A percentile compares a stretch with the other conserved stretches of the same genome.
These are phyloP conservation scores for Rutidosis leptorrhynchoides DNA, from an alignment of 129 eudicot genomes.

Conservation along the genomic window DNA sequence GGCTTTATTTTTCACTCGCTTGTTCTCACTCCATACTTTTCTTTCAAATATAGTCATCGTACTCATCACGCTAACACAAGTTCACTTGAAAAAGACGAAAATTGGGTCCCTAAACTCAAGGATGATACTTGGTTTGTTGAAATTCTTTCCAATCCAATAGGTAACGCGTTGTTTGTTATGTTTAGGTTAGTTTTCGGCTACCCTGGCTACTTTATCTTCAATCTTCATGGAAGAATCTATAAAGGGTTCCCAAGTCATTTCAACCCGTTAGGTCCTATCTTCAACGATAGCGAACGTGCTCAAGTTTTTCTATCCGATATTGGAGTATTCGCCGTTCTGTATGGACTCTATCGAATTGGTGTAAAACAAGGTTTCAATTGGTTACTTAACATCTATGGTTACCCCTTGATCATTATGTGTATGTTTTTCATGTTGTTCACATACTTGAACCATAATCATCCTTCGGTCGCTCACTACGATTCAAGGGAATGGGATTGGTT, in stretches of 20 bases:
- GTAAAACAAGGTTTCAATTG: conserved; percentile 14
- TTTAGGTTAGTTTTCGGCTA: conserved; percentile 39
- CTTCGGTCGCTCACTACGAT: conserved; percentile 31
- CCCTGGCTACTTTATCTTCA: conserved; percentile 44
- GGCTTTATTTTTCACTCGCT: conserved; percentile 28
- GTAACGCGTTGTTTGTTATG: conserved; percentile 23
- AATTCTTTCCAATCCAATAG: conserved; percentile 28
- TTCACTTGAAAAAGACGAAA: conserved; percentile 35
- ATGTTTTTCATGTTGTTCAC: conserved; percentile 27
- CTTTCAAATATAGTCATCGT: conserved; percentile 39
- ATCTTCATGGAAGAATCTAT: conserved; percentile 40
- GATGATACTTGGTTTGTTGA: conserved; percentile 23
- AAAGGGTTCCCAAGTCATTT: conserved; percentile 32
- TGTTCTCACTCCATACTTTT: conserved; percentile 35
- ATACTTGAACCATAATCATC: conserved; percentile 30
- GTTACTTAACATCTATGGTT: conserved; percentile 31
- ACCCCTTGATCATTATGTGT: conserved; percentile 26
- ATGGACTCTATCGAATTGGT: conserved; percentile 15
- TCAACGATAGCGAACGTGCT: conserved; percentile 28
- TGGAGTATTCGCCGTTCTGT: conserved; percentile 22
- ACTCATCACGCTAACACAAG: conserved; percentile 42
- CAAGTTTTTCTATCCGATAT: conserved; percentile 21
- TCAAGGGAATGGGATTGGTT: conserved; percentile 39
- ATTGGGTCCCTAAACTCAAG: conserved; percentile 27
- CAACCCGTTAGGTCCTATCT: conserved; percentile 28